Percentiles rank a stretch among this genome's conserved stretches.
Evolutionary conservation across 192 early-diverging fungal species (phyloP).

Genomic region (Dissophora globulifera): DNA sequence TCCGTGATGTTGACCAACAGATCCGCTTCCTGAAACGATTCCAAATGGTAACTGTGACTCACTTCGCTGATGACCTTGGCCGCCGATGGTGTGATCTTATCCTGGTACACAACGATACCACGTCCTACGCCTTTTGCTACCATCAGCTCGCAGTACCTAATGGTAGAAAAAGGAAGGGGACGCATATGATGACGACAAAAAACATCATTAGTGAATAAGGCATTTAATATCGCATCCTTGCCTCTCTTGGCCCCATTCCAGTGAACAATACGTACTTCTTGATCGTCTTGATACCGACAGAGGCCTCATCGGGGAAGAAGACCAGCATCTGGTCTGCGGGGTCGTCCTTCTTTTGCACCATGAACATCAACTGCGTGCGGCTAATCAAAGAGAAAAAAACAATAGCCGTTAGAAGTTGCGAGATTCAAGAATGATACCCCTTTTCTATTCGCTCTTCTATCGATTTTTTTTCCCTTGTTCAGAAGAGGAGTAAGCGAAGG

Average conservation of each 20-base stretch:
- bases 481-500: too few species aligned
- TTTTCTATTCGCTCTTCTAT: neutral
- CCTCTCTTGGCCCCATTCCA: too few species aligned
- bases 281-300: conserved; percentile 91
- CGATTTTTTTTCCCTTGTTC: too few species aligned
- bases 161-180: conserved; percentile 25
- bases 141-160: conserved; percentile 82
- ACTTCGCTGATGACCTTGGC: conserved; percentile 72
- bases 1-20: conserved; percentile 97
- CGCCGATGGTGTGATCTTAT: conserved; percentile 85
- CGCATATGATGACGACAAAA: too few species aligned
- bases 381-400: conserved; percentile 48
- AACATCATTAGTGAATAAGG: too few species aligned
- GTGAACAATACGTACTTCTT: conserved; percentile 76
- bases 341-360: conserved; percentile 84
- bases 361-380: conserved; percentile 82
- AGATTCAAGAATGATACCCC: too few species aligned
- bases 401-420: too few species aligned
- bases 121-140: conserved; percentile 80
- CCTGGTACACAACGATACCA: conserved; percentile 89
- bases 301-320: conserved; percentile 90
- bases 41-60: conserved; percentile 66
- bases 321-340: conserved; percentile 87
- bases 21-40: conserved; percentile 91
- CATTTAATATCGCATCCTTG: too few species aligned